Base-by-base conservation (phyloP, 768 basidiomycete genomes). In the Termitomyces bulborhizus region DNA sequence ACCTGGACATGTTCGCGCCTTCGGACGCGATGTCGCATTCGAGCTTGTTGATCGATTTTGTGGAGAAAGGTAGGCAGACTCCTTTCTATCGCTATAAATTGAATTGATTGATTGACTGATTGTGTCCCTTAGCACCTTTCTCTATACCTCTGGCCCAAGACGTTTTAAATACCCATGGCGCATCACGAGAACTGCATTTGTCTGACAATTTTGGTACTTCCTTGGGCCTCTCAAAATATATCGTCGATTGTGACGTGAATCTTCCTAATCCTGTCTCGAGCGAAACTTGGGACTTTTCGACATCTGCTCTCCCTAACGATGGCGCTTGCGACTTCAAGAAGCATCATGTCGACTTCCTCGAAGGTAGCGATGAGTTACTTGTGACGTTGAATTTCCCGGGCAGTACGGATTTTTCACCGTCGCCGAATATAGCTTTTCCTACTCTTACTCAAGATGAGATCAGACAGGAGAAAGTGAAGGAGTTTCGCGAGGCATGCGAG, bases 401-500 rank as follows among this genome's bases (percentile, higher is more conserved):
- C 0, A 37, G 13, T 21, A 12, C 15, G 18, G 24, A 50, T n/a
- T n/a, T n/a, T n/a, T 11, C 43, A 15, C 16, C 42, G 8, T 48
- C 48, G 12, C n/a, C 27, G 0, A 18, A 26, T 12, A 4, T 16
- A 3, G 36, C 41, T 16, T 52, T n/a, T 31, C 18, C 42, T 12
- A 39, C 41, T 16, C n/a, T n/a, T n/a, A n/a, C n/a, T 9, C 55
- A 54, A 32, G 46, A 50, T 9, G 51, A 56, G 43, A 63, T 62
- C 11, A 62, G 68, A 5, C 64, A 69, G 34, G 64, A 65, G 31
- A 66, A 73, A 52, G 60, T 69, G 36, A 65, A 68, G 31, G 63
- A 68, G 53, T 61, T 71, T 27, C 58, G 63, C 16, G 62, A 58
- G 26, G 67, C 75, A 63, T 69, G 71, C 55, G 70, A 73, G 37